phyloP scores from a whole-genome alignment of 495 filamentous ascomycete genomes.

The Penicillium soppii region DNA sequence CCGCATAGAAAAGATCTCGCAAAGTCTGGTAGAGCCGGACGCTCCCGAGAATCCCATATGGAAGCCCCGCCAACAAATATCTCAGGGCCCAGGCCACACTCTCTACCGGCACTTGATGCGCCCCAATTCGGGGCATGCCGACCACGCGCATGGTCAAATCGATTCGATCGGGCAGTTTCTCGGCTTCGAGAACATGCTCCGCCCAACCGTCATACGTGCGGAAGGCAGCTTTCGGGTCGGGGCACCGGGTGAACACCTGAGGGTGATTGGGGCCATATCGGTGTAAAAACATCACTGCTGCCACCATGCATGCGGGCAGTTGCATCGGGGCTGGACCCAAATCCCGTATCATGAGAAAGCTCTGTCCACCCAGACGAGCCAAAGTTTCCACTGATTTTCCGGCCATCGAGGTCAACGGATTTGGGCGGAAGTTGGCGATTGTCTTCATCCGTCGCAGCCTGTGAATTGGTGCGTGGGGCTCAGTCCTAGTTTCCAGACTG shows the following conservation, averaged over 20 bases:
- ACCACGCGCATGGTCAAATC: slow-evolving; percentile 34
- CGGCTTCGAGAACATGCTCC: slow-evolving; percentile 31
- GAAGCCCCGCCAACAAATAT: slow-evolving; percentile 65
- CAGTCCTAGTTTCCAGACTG: slow-evolving; percentile 27
- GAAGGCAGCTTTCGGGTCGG: slow-evolving; percentile 30
- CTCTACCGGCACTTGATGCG: slow-evolving; percentile 48
- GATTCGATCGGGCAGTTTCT: slow-evolving; percentile 30
- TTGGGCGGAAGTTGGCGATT: slow-evolving; percentile 29
- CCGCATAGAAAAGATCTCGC: slow-evolving; percentile 58
- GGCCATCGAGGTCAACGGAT: slow-evolving; percentile 56
- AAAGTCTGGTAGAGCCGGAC: slow-evolving; percentile 63
- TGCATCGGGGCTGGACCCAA: slow-evolving; percentile 63
- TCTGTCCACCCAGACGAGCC: slow-evolving; percentile 71
- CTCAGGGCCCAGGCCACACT: slow-evolving; percentile 75
- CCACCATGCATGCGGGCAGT: slow-evolving; percentile 74
- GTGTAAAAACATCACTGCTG: slow-evolving; percentile 63
- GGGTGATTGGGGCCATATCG: slow-evolving; percentile 42
- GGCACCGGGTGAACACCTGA: slow-evolving; percentile 34
- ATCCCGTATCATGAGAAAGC: slow-evolving; percentile 64
- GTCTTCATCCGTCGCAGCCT: slow-evolving; percentile 50
- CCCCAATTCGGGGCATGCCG: slow-evolving; percentile 10
- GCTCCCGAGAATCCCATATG: slow-evolving; percentile 73
- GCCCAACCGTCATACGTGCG: slow-evolving; percentile 43
- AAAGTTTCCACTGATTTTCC: slow-evolving; percentile 62
- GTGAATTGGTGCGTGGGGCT: slow-evolving; percentile 44